Evolutionary conservation across 805 yeast species (phyloP).

Genomic region (Millerozyma miso): DNA sequence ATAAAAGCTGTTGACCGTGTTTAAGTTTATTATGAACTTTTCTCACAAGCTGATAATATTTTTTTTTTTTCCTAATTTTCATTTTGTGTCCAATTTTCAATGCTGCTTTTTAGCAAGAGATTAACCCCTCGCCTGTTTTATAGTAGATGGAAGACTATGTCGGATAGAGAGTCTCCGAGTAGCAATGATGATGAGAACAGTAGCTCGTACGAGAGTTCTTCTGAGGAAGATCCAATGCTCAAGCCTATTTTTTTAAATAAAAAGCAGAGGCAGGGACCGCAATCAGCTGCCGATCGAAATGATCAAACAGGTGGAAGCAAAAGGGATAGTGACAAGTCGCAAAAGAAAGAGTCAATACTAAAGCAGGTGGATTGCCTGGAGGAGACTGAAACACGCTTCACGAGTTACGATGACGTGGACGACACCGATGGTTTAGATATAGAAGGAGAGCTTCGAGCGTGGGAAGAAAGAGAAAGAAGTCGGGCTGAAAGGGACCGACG

Average conservation of each 20-base stretch:
- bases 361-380: slow-evolving; percentile 1
- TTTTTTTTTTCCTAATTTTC: too few relatives aligned
- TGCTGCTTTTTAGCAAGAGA: too few relatives aligned
- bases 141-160: background rate
- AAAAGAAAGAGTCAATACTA: slow-evolving; percentile 2
- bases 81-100: background rate
- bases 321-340: background rate
- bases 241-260: slow-evolving; percentile 13
- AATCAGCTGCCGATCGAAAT: background rate
- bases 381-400: background rate
- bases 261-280: slow-evolving; percentile 2
- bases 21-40: background rate
- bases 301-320: background rate
- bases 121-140: too few relatives aligned
- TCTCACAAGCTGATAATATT: background rate
- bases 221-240: slow-evolving; percentile 5
- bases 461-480: slow-evolving; percentile 25
- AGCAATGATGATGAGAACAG: background rate
- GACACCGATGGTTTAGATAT: slow-evolving; percentile 35
- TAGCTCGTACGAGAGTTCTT: slow-evolving; percentile 6
- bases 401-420: slow-evolving; percentile 27
- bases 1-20: too few relatives aligned
- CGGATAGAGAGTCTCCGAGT: slow-evolving; percentile 1
- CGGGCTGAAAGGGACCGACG: slow-evolving; percentile 22
- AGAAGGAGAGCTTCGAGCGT: slow-evolving; percentile 25